These are phyloP conservation scores for Colletotrichum lentis DNA, from an alignment of 2,329 filamentous ascomycete genomes.

Conservation along the genomic window DNA sequence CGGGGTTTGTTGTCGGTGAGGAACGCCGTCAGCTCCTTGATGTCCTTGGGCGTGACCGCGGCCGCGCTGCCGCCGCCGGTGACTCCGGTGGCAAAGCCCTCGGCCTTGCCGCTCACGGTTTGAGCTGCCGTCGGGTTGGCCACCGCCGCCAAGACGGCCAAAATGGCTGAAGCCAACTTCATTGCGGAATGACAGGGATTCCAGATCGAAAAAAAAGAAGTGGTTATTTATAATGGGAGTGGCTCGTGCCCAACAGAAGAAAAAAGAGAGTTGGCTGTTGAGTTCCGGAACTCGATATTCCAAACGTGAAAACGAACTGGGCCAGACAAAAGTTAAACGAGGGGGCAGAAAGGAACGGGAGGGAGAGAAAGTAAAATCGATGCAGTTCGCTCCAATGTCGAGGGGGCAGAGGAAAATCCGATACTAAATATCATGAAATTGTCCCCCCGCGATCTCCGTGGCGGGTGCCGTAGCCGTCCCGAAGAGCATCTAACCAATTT, in stretches of 20 bases:
- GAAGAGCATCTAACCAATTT: background rate
- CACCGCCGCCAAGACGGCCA: conserved; percentile 30
- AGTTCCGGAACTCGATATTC: conserved; percentile 20
- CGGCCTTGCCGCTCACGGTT: conserved; percentile 42
- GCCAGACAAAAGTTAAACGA: conserved; percentile 3
- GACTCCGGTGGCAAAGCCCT: conserved; percentile 50
- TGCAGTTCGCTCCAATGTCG: background rate
- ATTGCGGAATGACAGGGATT: conserved; percentile 14
- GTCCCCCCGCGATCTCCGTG: background rate
- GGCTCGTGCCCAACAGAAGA: background rate
- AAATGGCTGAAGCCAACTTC: conserved; percentile 25
- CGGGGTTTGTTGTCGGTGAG: conserved; percentile 40
- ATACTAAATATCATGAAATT: background rate
- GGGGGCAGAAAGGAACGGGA: background rate
- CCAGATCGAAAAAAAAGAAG: too few relatives aligned
- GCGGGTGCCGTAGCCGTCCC: background rate
- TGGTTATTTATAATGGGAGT: background rate
- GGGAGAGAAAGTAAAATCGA: background rate
- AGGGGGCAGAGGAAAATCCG: background rate
- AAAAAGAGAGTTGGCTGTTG: background rate
- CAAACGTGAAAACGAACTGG: background rate
- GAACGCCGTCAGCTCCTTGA: conserved; percentile 51
- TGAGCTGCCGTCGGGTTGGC: conserved; percentile 23
- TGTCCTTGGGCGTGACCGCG: conserved; percentile 53
- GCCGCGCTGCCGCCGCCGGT: conserved; percentile 61